Conservation (phyloP, 345 rosid species). For the Arabidopsis thaliana region DNA sequence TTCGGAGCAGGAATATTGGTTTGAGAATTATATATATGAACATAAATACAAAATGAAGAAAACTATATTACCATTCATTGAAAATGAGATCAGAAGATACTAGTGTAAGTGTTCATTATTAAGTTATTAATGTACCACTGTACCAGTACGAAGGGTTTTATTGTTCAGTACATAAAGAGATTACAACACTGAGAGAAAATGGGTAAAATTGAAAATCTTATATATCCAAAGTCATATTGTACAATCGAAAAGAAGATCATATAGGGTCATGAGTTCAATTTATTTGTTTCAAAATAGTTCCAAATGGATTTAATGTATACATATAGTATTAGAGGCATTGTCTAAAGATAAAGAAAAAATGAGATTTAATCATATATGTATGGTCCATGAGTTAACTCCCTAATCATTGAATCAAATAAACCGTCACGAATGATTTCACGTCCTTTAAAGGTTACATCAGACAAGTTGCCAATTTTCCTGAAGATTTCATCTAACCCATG, state of each 20-base stretch:
- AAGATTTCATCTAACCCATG: neutral
- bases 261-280: neutral
- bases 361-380: neutral
- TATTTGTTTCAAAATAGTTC: neutral
- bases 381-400: neutral
- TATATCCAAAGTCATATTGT: too few relatives aligned
- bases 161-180: too few relatives aligned
- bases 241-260: too few relatives aligned
- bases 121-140: too few relatives aligned
- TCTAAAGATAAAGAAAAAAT: neutral
- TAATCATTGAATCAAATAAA: neutral
- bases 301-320: neutral
- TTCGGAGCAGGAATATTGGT: conserved; percentile 70
- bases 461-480: neutral
- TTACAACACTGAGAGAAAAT: too few relatives aligned
- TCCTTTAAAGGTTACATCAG: neutral
- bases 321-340: neutral
- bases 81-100: too few relatives aligned
- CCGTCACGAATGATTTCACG: neutral
- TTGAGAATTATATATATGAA: conserved; percentile 62
- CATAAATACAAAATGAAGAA: conserved; percentile 54
- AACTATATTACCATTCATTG: too few relatives aligned
- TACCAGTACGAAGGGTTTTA: too few relatives aligned
- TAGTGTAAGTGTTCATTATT: too few relatives aligned
- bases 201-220: too few relatives aligned